Conservation (phyloP, 73 alveolate genomes). For the Blepharisma japonicum region DNA sequence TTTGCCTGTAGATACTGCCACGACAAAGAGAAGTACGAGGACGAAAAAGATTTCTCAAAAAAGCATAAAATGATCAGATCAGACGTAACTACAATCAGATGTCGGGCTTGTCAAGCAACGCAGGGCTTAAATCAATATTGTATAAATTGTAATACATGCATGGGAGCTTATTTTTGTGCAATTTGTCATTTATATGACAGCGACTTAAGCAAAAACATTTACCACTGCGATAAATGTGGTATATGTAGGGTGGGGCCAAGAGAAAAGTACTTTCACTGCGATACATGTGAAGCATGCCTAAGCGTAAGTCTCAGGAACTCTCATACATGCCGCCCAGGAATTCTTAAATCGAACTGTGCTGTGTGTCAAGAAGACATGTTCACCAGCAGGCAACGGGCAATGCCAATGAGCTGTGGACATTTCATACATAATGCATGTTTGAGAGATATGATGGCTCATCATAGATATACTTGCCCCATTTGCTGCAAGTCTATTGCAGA, state of each 20-base stretch:
- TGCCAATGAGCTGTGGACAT: conserved; percentile 63
- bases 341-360: conserved; percentile 59
- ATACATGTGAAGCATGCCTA: conserved; percentile 67
- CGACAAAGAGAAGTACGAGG: conserved; percentile 61
- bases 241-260: conserved; percentile 74
- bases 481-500: conserved; percentile 39
- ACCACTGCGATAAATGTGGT: conserved; percentile 74
- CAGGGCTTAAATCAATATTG: conserved; percentile 49
- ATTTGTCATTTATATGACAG: conserved; percentile 64
- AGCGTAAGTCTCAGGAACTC: conserved; percentile 24
- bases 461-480: conserved; percentile 39
- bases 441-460: conserved; percentile 3
- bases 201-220: conserved; percentile 49
- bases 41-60: conserved; percentile 56
- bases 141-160: conserved; percentile 43
- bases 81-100: conserved; percentile 52
- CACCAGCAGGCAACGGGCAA: conserved; percentile 43
- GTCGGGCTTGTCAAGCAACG: conserved; percentile 48
- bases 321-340: conserved; percentile 53
- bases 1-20: conserved; percentile 82
- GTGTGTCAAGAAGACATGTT: conserved; percentile 64
- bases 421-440: conserved; percentile 62
- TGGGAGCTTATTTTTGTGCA: conserved; percentile 67
- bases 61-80: conserved; percentile 61
- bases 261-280: conserved; percentile 68